phyloP scores from a whole-genome alignment of 108 stramenopile species.

The Cyclotella cryptica region DNA sequence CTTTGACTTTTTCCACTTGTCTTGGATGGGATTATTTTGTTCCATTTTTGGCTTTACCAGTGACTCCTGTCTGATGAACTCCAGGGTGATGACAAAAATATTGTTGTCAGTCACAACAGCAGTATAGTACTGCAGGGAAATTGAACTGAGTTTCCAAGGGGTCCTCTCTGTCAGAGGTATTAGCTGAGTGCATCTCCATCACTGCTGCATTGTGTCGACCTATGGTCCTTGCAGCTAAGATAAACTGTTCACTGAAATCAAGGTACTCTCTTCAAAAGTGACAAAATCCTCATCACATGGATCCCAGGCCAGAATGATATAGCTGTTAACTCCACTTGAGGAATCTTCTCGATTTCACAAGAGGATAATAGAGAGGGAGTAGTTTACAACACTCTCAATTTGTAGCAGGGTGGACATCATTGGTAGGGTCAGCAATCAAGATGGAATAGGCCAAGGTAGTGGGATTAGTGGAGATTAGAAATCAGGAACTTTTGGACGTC shows the following conservation, averaged over 20 bases:
- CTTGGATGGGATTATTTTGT: too few relatives aligned
- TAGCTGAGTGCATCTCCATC: neutral
- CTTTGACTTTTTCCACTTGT: too few relatives aligned
- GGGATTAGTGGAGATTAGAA: constrained; percentile 3
- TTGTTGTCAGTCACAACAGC: constrained; percentile 3
- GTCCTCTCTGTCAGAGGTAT: neutral
- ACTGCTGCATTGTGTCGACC: neutral
- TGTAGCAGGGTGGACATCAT: neutral
- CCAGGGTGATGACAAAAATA: constrained; percentile 12
- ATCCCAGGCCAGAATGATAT: neutral
- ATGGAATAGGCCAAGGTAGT: constrained; percentile 16
- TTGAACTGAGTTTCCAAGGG: too few relatives aligned
- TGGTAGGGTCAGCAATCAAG: neutral
- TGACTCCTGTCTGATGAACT: too few relatives aligned
- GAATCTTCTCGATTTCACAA: neutral
- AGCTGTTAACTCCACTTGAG: neutral
- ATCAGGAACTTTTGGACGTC: constrained; percentile 31
- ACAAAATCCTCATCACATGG: neutral
- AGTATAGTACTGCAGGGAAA: neutral
- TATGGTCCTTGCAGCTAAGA: neutral
- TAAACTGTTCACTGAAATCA: neutral
- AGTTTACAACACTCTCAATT: neutral
- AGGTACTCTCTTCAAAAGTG: neutral
- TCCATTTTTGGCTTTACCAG: too few relatives aligned
- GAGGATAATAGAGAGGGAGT: neutral